Base-by-base conservation (phyloP, 2,329 filamentous ascomycete genomes). In the Zalaria sp. region DNA sequence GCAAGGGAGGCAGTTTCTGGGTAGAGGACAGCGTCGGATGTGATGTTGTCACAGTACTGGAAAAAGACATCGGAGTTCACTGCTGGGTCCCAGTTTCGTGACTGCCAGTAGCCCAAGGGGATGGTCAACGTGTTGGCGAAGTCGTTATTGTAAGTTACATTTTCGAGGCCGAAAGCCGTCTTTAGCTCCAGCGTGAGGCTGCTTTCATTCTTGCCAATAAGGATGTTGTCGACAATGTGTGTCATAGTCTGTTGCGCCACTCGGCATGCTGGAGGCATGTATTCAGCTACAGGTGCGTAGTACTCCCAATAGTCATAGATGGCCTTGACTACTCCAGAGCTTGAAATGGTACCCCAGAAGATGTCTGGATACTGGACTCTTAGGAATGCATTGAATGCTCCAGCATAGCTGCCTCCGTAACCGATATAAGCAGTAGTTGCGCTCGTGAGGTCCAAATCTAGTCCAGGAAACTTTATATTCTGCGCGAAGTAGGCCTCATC, bases 331-430 rank as follows among this genome's bases (percentile, higher is more conserved):
- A 91, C 83, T 1, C 82, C 86, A 0, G 83, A 89, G 0, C 82
- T 87, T 0, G 82, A 80, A 39, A 93, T 89, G 4, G 80, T 75
- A 40, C 75, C 86, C 71, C 75, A 89, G 61, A 82, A 91, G 5
- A 81, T 63, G 28, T 89, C 77, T 0, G 86, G 85, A 56, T 93
- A 93, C 10, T 79, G 57, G 44, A 81, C 78, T 28, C 85, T 77
- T 32, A 86, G 60, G 51, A 93, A 81, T 0, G 86, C 83, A 6
- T 78, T 82, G 49, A 88, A 82, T 0, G 79, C 80, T 2, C 86
- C 86, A 0, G 85, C 83, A 53, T 93, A 93, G 0, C 81, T 87
- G 1, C 85, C 85, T 2, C 86, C 86, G 7, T 93, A 93, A 0
- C 77, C 76, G 44, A 93, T 79, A 63, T 80, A 91, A 0, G 85